These are phyloP conservation scores for Calocera cornea DNA, from an alignment of 768 basidiomycete genomes.

Conservation along the genomic window DNA sequence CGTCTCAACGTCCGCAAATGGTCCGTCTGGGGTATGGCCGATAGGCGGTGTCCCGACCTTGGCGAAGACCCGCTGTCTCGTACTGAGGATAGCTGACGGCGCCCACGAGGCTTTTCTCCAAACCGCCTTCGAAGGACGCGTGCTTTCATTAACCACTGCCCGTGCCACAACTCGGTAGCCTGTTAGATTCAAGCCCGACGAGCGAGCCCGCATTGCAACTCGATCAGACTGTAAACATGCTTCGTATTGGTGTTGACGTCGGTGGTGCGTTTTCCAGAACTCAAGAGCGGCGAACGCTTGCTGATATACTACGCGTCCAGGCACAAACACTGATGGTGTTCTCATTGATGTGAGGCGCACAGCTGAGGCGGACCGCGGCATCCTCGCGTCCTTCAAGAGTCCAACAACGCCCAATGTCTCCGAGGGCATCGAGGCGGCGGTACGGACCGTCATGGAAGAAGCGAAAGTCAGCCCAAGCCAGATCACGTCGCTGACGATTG, in stretches of 20 bases:
- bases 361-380: conserved; percentile 16
- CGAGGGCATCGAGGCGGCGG: conserved; percentile 41
- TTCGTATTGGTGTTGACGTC: conserved; percentile 1
- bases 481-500: conserved; percentile 43
- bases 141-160: too few species aligned
- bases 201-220: too few species aligned
- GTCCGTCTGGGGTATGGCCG: too few species aligned
- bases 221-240: neutral
- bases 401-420: conserved; percentile 47
- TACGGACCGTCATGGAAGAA: conserved; percentile 33
- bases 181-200: too few species aligned
- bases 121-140: too few species aligned
- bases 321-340: conserved; percentile 32
- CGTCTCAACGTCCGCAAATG: too few species aligned
- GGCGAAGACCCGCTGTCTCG: too few species aligned
- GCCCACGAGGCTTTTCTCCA: too few species aligned
- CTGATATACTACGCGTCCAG: neutral
- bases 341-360: conserved; percentile 24
- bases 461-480: conserved; percentile 26
- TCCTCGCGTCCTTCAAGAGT: conserved; percentile 30
- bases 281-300: neutral
- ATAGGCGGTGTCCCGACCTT: too few species aligned
- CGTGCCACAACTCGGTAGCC: too few species aligned
- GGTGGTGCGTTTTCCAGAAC: neutral
- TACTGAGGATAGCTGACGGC: too few species aligned